Evolutionary conservation across 2,329 filamentous ascomycete species (phyloP).

Genomic region (Xylariaceae sp.): DNA sequence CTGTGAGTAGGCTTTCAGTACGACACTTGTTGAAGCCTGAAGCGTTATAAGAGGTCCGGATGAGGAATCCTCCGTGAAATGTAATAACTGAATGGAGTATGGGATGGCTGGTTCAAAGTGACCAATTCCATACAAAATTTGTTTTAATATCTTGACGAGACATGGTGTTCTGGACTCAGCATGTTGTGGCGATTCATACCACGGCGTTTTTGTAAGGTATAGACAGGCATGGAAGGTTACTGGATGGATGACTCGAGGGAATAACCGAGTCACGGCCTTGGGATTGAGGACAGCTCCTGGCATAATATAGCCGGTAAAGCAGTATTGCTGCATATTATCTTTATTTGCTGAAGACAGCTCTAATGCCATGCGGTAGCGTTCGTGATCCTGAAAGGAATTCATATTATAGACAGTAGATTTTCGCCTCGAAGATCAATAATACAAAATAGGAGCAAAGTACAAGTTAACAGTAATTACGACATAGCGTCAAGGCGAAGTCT

Average conservation of each 20-base stretch:
- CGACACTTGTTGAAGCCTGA: not conserved
- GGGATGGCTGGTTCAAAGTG: not conserved
- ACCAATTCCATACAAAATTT: not conserved
- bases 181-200: constrained; percentile 21
- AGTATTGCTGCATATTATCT: constrained; percentile 14
- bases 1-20: constrained; percentile 28
- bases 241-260: not conserved
- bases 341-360: not conserved
- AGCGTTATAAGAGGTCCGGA: not conserved
- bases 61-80: not conserved
- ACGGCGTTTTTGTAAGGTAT: constrained; percentile 18
- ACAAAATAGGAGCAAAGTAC: too few species aligned
- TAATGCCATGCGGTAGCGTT: too few species aligned
- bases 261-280: constrained; percentile 12
- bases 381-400: not conserved
- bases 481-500: too few species aligned
- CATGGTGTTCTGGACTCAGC: constrained; percentile 16
- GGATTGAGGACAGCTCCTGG: constrained; percentile 21
- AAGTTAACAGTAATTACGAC: too few species aligned
- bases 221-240: constrained; percentile 1
- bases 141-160: constrained; percentile 10
- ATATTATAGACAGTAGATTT: not conserved
- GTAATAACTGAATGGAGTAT: constrained; percentile 2
- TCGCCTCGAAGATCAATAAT: too few species aligned
- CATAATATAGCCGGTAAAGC: constrained; percentile 20